These are phyloP conservation scores for Citrus sinensis DNA, from an alignment of 345 rosid genomes.

Conservation along the genomic window DNA sequence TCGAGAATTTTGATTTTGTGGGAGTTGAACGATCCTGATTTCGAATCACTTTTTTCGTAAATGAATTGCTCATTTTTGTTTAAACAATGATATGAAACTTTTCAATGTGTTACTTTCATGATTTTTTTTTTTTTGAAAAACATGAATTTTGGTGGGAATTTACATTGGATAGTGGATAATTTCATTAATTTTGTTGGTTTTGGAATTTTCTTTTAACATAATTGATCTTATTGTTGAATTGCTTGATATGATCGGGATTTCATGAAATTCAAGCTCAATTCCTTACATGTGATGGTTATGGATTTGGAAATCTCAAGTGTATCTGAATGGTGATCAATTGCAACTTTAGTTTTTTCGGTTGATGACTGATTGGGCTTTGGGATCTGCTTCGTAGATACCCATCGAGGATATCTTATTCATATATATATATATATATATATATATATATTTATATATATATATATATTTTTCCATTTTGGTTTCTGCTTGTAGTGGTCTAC, in stretches of 20 bases:
- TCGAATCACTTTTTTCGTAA: background rate
- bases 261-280: background rate
- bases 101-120: background rate
- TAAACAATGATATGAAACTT: background rate
- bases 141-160: background rate
- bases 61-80: background rate
- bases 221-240: background rate
- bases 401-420: background rate
- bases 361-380: slow-evolving; percentile 20
- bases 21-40: background rate
- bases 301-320: background rate
- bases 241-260: background rate
- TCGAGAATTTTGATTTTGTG: slow-evolving; percentile 3
- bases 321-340: background rate
- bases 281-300: background rate
- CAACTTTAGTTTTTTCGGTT: background rate
- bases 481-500: background rate
- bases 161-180: slow-evolving; percentile 9
- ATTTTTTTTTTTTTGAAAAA: background rate
- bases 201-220: too few species aligned
- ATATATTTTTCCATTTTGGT: background rate
- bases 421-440: too few species aligned
- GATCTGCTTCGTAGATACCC: slow-evolving; percentile 5
- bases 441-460: too few species aligned
- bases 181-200: background rate